These are phyloP conservation scores for Erodium texanum DNA, from an alignment of 441 rosid genomes.

Conservation along the genomic window DNA sequence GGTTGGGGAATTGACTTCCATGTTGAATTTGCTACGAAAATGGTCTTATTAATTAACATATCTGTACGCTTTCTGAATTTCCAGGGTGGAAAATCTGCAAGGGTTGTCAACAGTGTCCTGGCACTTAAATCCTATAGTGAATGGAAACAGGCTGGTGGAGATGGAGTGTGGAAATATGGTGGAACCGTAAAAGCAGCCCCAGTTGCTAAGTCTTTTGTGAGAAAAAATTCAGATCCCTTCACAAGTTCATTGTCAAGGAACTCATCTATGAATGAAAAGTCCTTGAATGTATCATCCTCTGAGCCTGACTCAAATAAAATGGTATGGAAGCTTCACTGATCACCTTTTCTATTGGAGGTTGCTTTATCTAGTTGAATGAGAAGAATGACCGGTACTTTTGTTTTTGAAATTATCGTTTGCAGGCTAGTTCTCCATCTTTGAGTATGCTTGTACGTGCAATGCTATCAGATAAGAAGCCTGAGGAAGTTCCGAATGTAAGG, in stretches of 20 bases:
- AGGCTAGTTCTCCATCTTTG: constrained; percentile 50
- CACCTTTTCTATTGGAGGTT: neutral
- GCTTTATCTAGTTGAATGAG: neutral
- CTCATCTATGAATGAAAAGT: constrained; percentile 47
- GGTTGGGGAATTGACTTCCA: neutral
- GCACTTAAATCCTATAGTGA: constrained; percentile 78
- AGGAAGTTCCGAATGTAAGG: constrained; percentile 68
- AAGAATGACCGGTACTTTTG: constrained; percentile 6
- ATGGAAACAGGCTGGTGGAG: constrained; percentile 84
- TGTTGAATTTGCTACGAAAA: neutral
- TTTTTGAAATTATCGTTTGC: constrained; percentile 18
- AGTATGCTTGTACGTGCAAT: constrained; percentile 65
- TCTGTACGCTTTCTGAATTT: neutral
- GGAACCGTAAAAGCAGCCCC: constrained; percentile 59
- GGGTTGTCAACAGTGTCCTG: constrained; percentile 76
- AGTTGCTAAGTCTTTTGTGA: constrained; percentile 50
- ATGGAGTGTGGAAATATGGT: constrained; percentile 86
- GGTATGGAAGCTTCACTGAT: constrained; percentile 44
- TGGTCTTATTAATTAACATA: neutral
- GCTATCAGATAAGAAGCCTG: constrained; percentile 70
- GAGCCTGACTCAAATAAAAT: constrained; percentile 50
- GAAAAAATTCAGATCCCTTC: constrained; percentile 79
- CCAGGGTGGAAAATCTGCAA: constrained; percentile 88
- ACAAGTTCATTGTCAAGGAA: constrained; percentile 57
- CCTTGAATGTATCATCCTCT: constrained; percentile 21